These are phyloP conservation scores for Mimosa pudica DNA, from an alignment of 306 rosid species.

Conservation along the genomic window DNA sequence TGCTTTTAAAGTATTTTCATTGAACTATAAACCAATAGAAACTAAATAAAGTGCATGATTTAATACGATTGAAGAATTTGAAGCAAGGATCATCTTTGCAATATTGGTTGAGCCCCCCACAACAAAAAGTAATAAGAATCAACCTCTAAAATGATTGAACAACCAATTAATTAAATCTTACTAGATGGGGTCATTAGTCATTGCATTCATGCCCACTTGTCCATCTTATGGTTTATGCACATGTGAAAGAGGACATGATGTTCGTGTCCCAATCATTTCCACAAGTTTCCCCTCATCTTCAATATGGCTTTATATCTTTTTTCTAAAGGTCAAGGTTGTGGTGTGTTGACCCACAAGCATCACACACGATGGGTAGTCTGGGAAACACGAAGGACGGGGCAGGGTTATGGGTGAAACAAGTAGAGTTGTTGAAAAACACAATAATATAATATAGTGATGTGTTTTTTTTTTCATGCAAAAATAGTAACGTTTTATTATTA, in stretches of 20 bases:
- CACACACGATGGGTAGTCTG: neutral
- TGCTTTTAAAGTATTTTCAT: too few species aligned
- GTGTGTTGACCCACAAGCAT: neutral
- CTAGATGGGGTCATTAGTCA: conserved; percentile 2
- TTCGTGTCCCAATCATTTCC: neutral
- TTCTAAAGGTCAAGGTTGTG: neutral
- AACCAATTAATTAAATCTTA: neutral
- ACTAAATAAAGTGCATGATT: too few species aligned
- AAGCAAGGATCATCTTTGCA: too few species aligned
- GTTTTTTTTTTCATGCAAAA: too few species aligned
- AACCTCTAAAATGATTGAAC: neutral
- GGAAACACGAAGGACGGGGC: neutral
- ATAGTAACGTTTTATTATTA: neutral
- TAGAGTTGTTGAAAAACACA: neutral
- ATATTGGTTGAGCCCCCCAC: neutral
- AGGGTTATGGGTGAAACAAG: neutral
- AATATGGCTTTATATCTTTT: neutral
- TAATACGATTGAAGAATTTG: too few species aligned
- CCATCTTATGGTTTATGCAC: neutral
- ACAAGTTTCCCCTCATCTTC: neutral
- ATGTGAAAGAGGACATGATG: neutral
- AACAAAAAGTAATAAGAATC: neutral
- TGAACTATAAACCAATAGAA: too few species aligned
- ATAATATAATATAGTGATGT: neutral
- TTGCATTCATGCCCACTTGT: neutral